Evolutionary conservation across 345 rosid genomes (phyloP).

Genomic region (Geranium brycei): DNA sequence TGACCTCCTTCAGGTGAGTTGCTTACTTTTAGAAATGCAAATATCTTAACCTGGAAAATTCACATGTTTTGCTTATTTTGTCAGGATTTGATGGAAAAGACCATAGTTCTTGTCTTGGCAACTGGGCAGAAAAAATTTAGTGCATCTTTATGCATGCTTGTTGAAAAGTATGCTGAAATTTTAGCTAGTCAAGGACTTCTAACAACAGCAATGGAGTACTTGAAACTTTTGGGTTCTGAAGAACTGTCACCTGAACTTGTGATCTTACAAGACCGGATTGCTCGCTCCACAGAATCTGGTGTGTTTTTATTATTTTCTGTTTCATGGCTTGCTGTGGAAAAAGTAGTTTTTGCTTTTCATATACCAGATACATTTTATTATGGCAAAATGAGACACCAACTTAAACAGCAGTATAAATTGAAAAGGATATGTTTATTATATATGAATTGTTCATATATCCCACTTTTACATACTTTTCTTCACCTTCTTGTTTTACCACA

Average conservation of each 20-base stretch:
- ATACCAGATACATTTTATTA: too few species aligned
- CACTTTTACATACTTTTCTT: too few species aligned
- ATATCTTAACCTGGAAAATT: constrained; percentile 7
- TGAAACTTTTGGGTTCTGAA: constrained; percentile 81
- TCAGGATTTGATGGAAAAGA: constrained; percentile 99
- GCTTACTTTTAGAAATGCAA: constrained; percentile 12
- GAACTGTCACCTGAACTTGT: constrained; percentile 79
- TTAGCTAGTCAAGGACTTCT: constrained; percentile 92
- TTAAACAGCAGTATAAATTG: too few species aligned
- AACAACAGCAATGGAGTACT: constrained; percentile 76
- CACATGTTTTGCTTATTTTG: constrained; percentile 12
- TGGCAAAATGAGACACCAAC: too few species aligned
- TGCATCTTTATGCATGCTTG: constrained; percentile 82
- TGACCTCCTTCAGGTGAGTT: constrained; percentile 84
- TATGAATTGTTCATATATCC: too few species aligned
- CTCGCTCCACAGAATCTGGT: constrained; percentile 69
- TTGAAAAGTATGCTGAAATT: constrained; percentile 94
- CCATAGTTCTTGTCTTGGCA: constrained; percentile 90
- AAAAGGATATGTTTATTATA: too few species aligned
- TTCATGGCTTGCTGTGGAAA: not conserved
- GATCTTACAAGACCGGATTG: constrained; percentile 72
- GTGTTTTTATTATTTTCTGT: not conserved
- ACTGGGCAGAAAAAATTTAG: constrained; percentile 85
- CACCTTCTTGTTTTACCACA: too few species aligned
- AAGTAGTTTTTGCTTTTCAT: not conserved